Evolutionary conservation across 2,329 filamentous ascomycete species (phyloP).

Genomic region (Sporothrix phasma): DNA sequence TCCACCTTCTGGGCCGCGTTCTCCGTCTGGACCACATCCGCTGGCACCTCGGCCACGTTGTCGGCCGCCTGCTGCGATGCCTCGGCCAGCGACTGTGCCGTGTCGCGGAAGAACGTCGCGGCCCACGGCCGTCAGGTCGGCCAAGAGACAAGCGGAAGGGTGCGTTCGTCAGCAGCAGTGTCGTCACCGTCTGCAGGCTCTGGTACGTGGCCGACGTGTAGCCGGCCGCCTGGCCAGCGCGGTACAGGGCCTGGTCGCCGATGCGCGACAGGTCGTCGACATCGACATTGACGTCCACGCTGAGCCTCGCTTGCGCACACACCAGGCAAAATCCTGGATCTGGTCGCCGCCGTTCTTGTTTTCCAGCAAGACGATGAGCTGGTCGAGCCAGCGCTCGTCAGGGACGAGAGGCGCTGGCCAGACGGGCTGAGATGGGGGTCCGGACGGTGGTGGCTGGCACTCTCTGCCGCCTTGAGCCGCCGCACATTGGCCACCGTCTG

Average conservation of each 20-base stretch:
- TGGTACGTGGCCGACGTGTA: constrained; percentile 65
- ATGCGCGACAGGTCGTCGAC: constrained; percentile 41
- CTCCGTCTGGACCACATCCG: background rate
- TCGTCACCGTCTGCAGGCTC: constrained; percentile 73
- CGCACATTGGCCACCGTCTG: constrained; percentile 72
- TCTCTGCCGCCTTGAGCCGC: constrained; percentile 48
- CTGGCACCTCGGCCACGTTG: constrained; percentile 43
- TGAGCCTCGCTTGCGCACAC: constrained; percentile 56
- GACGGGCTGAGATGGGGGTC: constrained; percentile 64
- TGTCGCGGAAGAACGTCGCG: constrained; percentile 81
- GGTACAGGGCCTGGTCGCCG: constrained; percentile 38
- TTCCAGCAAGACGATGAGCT: constrained; percentile 71
- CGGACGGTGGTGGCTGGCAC: constrained; percentile 22
- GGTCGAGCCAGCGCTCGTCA: constrained; percentile 63
- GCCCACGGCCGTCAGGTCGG: constrained; percentile 67
- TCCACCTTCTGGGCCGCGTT: background rate
- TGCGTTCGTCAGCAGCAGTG: constrained; percentile 76
- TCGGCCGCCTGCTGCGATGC: constrained; percentile 67
- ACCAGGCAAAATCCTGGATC: constrained; percentile 89
- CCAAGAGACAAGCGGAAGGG: constrained; percentile 82
- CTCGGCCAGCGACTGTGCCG: constrained; percentile 66
- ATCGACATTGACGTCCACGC: constrained; percentile 52
- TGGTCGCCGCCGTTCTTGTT: constrained; percentile 79
- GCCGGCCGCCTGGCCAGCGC: constrained; percentile 44
- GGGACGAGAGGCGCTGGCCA: constrained; percentile 62